Conservation (phyloP, 257 asterid genomes). For the Nicotiana undulata region DNA sequence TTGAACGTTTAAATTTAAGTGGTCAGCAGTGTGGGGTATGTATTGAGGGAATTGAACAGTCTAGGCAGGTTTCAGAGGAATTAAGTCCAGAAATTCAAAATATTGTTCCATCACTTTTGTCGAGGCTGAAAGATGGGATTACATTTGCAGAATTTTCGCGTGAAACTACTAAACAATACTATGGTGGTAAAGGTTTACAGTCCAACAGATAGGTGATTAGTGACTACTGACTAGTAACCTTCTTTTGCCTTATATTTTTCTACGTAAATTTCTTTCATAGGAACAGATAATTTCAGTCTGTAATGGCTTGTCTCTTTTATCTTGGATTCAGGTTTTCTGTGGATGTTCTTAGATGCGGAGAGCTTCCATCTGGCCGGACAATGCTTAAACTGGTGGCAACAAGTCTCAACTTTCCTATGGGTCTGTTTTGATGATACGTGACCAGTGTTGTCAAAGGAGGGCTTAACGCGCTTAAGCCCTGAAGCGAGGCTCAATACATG, state of each 20-base stretch:
- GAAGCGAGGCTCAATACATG: no score
- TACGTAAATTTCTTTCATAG: background rate
- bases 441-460: no score
- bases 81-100: conserved; percentile 26
- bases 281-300: background rate
- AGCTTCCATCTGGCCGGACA: background rate
- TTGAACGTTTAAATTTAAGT: conserved; percentile 18
- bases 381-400: background rate
- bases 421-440: no score
- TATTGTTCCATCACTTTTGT: conserved; percentile 57
- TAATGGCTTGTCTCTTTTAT: background rate
- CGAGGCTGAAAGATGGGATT: conserved; percentile 71
- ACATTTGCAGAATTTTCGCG: conserved; percentile 81
- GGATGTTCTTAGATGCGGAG: background rate
- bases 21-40: conserved; percentile 15
- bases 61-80: conserved; percentile 17
- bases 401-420: background rate
- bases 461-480: no score
- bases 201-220: conserved; percentile 45
- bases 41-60: conserved; percentile 1
- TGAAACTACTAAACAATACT: conserved; percentile 76
- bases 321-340: background rate
- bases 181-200: conserved; percentile 74
- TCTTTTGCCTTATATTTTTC: background rate
- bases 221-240: background rate